phyloP scores from a whole-genome alignment of 2,329 filamentous ascomycete genomes.

The Exophiala viscosa region DNA sequence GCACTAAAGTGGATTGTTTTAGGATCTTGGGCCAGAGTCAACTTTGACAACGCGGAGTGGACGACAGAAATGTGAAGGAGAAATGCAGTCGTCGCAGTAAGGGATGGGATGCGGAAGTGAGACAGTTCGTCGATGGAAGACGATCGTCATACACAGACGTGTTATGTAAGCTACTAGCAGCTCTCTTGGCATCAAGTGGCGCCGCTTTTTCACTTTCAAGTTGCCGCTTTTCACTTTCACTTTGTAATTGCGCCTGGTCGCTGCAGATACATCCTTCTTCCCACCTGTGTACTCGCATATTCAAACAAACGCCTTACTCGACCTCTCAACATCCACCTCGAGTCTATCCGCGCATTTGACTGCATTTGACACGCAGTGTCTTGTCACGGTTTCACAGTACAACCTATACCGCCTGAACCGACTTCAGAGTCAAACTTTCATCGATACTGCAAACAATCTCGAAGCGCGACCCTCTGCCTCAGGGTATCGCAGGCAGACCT shows the following conservation, averaged over 20 bases:
- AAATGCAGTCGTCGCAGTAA: no score
- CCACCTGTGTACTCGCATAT: background rate
- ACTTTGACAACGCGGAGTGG: no score
- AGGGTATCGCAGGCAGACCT: slow-evolving; percentile 7
- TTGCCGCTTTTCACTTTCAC: background rate
- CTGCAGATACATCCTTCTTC: background rate
- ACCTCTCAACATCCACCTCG: background rate
- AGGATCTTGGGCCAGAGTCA: background rate
- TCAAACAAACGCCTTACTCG: background rate
- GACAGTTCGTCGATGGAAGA: background rate
- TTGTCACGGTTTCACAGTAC: background rate
- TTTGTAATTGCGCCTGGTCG: background rate
- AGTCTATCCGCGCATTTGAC: background rate
- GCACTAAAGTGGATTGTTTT: no score
- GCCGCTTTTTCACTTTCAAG: background rate
- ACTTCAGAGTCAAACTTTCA: background rate
- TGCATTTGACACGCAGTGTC: no score
- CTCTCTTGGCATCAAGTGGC: background rate
- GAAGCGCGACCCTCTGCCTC: slow-evolving; percentile 11
- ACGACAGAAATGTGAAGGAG: no score
- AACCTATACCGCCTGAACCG: background rate
- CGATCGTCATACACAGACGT: background rate
- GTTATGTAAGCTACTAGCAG: background rate
- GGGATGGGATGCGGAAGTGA: no score
- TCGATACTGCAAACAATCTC: slow-evolving; percentile 12